Percentiles rank a stretch among this genome's conserved stretches.
Conservation (phyloP, 164 flowering plant species). For the Vitis labrusca region DNA sequence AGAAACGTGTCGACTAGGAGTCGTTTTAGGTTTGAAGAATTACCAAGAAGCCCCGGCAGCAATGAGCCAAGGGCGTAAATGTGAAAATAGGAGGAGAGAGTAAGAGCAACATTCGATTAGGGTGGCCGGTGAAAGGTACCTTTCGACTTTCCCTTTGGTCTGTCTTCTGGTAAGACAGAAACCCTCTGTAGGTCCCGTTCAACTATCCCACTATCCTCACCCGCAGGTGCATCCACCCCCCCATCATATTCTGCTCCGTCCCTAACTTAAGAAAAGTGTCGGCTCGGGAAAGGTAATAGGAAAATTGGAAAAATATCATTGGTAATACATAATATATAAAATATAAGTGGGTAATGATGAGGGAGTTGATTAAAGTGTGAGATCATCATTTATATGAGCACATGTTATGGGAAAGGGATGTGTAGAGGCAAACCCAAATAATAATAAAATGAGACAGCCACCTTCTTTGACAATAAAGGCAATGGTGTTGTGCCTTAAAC, state of each 20-base stretch:
- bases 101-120: neutral
- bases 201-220: neutral
- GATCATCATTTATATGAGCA: too few species aligned
- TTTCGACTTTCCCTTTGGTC: conserved; percentile 28
- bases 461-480: conserved; percentile 1
- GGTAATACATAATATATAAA: too few species aligned
- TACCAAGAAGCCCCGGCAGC: too few species aligned
- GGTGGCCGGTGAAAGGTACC: conserved; percentile 23
- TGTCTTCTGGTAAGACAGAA: conserved; percentile 22
- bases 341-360: too few species aligned
- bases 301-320: too few species aligned
- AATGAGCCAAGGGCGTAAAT: neutral
- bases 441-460: too few species aligned
- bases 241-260: neutral
- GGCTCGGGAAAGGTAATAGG: too few species aligned
- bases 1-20: neutral
- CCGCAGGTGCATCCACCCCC: neutral
- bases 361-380: too few species aligned
- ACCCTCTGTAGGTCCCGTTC: conserved; percentile 5
- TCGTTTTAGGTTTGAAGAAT: too few species aligned
- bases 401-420: too few species aligned
- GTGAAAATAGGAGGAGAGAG: neutral
- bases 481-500: conserved; percentile 34
- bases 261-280: too few species aligned
- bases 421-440: too few species aligned